Evolutionary conservation across 2,329 filamentous ascomycete genomes (phyloP), one percentile per base, ranked within the genome.

Genomic region (Talaromyces atroroseus): DNA sequence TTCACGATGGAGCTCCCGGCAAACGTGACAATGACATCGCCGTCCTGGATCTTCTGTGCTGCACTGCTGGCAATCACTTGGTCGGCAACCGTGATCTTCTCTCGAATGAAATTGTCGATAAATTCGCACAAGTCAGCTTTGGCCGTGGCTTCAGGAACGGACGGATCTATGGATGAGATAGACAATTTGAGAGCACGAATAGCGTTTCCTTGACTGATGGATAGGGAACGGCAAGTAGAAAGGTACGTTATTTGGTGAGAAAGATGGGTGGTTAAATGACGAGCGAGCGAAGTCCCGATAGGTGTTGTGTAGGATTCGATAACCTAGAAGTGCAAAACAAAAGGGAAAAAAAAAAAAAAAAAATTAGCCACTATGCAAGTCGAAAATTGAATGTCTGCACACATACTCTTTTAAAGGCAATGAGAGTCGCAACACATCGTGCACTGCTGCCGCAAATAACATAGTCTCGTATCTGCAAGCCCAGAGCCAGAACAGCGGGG

Each of bases 231-330:
- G 68, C 92, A 96, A 63, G 90, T 90, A 59, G 90, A 89, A 59
- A 99, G 82, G 68, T 95, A 96, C 62, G 95, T 91, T 67, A 99
- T 96, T 74, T 99, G 94, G 38, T 92, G 90, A 66, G 91, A 94
- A 58, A 99, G 84, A 72, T 97, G 90, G 11, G 89, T 88, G 32
- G 90, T 94, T 65, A 99, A 86, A 76, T 99, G 92, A 34, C 94
- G 87, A 20, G 91, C 88, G 44, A 99, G 82, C 42, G 91, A 92
- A 57, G 87, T 91, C 42, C 88, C 88, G 24, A 85, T 80, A 5
- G 94, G 94, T 1, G 92, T 97, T 48, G 85, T 88, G 73, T 99
- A 99, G n/a, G 89, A 86, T 66, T 90, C 84, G 61, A 99, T 92
- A 61, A 97, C 89, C 86, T 95, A 44, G 20, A 49, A 51, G 62